Evolutionary conservation across 164 flowering plant species (phyloP), one percentile per base, ranked within the genome.

Genomic region (Magnolia changhungtana): DNA sequence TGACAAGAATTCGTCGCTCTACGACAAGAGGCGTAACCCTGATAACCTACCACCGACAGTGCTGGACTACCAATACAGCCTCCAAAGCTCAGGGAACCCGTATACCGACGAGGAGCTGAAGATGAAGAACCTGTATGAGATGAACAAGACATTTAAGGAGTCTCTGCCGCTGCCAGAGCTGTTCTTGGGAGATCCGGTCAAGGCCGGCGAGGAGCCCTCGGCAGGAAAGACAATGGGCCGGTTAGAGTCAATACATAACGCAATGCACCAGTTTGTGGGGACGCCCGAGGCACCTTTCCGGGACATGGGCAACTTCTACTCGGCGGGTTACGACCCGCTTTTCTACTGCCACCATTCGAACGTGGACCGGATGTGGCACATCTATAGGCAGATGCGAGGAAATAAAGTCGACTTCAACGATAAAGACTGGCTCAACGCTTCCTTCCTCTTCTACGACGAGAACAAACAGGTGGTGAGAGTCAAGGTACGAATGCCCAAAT

Each of bases 221-320:
- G 45, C 7, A 5, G 45, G 45, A 37, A 24, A 45, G 14, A 11
- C 52, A 52, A 1, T 55, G n/a, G 69, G 75, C 8, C 37, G 51
- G 24, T 0, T 74, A 31, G 75, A 74, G 59, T 16, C 8, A 6
- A n/a, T 74, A 4, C 75, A 74, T 68, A 74, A 74, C 27, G n/a
- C 24, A 3, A 58, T 63, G 67, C 75, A 74, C 59, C 37, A 29
- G 55, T 74, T 67, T 67, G 20, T n/a, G 19, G 69, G 75, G 24
- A 52, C 3, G 8, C 55, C 31, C 2, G 7, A 45, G 20, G 27
- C 67, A 13, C 75, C 75, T 20, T 59, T 31, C 58, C 7, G 31
- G 59, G 69, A 74, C 75, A 63, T 74, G 75, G 75, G 75, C 55
- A 63, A 74, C 52, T 74, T 74, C 69, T 66, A 7, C 69, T 21